Evolutionary conservation across 2,329 filamentous ascomycete species (phyloP).

Genomic region (Exophiala lecanii-corni): DNA sequence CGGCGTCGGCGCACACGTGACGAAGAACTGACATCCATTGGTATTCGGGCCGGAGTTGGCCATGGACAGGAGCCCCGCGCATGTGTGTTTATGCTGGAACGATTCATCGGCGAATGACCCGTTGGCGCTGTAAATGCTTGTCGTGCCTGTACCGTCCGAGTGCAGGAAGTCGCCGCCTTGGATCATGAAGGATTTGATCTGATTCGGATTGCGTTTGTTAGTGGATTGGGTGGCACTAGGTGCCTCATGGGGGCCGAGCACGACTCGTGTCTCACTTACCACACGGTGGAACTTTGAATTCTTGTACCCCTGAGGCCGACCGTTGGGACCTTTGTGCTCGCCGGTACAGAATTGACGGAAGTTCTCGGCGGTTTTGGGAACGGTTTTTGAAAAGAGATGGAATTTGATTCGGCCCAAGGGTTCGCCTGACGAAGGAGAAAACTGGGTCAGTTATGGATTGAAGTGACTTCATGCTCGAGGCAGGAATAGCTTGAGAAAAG

Average conservation of each 20-base stretch:
- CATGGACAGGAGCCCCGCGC: conserved; percentile 82
- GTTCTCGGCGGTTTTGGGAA: conserved; percentile 89
- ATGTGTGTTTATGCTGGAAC: conserved; percentile 73
- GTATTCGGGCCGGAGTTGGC: conserved; percentile 92
- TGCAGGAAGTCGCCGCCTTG: conserved; percentile 96
- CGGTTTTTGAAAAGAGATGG: conserved; percentile 80
- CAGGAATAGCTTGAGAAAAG: no score
- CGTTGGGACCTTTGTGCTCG: conserved; percentile 73
- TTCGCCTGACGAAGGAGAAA: conserved; percentile 57
- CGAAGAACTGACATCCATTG: conserved; percentile 97
- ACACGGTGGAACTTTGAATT: conserved; percentile 91
- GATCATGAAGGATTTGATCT: conserved; percentile 97
- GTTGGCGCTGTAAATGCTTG: conserved; percentile 74
- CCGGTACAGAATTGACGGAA: conserved; percentile 97
- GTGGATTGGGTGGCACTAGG: neutral
- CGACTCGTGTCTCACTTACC: conserved; percentile 44
- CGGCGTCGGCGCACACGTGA: conserved; percentile 81
- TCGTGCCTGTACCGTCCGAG: conserved; percentile 83
- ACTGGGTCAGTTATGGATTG: no score
- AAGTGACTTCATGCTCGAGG: no score
- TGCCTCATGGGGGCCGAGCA: neutral
- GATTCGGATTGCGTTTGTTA: no score
- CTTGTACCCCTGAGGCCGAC: conserved; percentile 87
- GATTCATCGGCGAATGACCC: conserved; percentile 87
- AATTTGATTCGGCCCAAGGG: conserved; percentile 83